Percentiles rank a stretch among this genome's conserved stretches.
These are phyloP conservation scores for Crithidia sp. DNA, from an alignment of 208 protist species.

Conservation along the genomic window DNA sequence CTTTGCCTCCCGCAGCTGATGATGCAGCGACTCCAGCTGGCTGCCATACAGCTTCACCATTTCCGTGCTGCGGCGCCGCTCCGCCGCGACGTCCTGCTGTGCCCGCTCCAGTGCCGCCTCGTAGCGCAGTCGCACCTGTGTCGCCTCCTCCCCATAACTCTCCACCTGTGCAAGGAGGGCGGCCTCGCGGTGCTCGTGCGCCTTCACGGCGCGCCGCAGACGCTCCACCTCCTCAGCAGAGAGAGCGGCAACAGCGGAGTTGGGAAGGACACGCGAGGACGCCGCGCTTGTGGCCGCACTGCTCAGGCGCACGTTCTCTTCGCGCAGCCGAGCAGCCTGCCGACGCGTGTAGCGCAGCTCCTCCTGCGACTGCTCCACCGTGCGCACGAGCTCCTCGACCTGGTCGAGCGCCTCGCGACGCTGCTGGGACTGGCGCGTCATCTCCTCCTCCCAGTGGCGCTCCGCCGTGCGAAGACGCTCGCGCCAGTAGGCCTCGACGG, in stretches of 20 bases:
- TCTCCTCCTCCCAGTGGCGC: slow-evolving; percentile 45
- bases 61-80: slow-evolving; percentile 53
- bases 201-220: slow-evolving; percentile 19
- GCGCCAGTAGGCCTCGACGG: slow-evolving; percentile 60
- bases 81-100: slow-evolving; percentile 46
- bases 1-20: slow-evolving; percentile 59
- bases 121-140: slow-evolving; percentile 29
- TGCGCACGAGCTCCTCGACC: slow-evolving; percentile 46
- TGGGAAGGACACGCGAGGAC: neutral
- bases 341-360: slow-evolving; percentile 42
- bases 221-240: slow-evolving; percentile 15
- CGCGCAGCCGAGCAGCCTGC: slow-evolving; percentile 34
- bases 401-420: slow-evolving; percentile 46
- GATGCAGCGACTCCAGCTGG: slow-evolving; percentile 65
- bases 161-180: slow-evolving; percentile 65
- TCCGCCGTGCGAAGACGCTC: slow-evolving; percentile 47
- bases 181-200: slow-evolving; percentile 35
- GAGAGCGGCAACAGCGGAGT: neutral
- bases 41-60: slow-evolving; percentile 67
- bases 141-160: slow-evolving; percentile 47
- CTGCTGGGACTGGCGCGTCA: slow-evolving; percentile 34
- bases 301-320: slow-evolving; percentile 31
- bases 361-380: slow-evolving; percentile 50
- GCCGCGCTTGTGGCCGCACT: neutral
- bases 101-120: slow-evolving; percentile 38